Evolutionary conservation across 768 basidiomycete genomes (phyloP).

Genomic region (Phallus indusiatus): DNA sequence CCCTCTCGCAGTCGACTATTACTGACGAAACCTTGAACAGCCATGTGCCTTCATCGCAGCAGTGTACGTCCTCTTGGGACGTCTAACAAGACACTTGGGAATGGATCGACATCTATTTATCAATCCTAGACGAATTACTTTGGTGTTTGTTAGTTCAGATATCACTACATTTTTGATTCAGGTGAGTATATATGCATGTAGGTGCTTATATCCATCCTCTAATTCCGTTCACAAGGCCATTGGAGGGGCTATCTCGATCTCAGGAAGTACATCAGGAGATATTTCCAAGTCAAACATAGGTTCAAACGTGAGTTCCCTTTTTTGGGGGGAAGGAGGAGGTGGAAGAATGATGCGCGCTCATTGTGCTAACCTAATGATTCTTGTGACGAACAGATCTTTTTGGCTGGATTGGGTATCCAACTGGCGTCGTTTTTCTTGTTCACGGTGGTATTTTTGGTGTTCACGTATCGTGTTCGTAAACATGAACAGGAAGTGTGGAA

Average conservation of each 20-base stretch:
- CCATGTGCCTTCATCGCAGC: conserved; percentile 70
- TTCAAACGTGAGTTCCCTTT: conserved; percentile 24
- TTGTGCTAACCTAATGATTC: neutral
- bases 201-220: conserved; percentile 1
- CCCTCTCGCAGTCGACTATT: neutral
- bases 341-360: neutral
- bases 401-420: conserved; percentile 49
- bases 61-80: conserved; percentile 58
- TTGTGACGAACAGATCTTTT: conserved; percentile 33
- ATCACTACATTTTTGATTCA: conserved; percentile 60
- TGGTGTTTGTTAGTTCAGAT: conserved; percentile 53
- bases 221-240: conserved; percentile 26
- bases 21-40: conserved; percentile 22
- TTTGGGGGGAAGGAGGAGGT: too few species aligned
- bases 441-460: conserved; percentile 35
- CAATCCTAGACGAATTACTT: conserved; percentile 38
- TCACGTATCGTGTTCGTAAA: conserved; percentile 38
- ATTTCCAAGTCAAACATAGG: conserved; percentile 18
- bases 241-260: conserved; percentile 39
- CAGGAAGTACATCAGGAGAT: conserved; percentile 17
- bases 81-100: conserved; percentile 41
- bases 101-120: conserved; percentile 41
- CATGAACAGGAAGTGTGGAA: conserved; percentile 32
- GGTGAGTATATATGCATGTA: conserved; percentile 19
- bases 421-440: conserved; percentile 44